phyloP scores from a whole-genome alignment of 2,329 filamentous ascomycete species.

The Penicillium sp. region DNA sequence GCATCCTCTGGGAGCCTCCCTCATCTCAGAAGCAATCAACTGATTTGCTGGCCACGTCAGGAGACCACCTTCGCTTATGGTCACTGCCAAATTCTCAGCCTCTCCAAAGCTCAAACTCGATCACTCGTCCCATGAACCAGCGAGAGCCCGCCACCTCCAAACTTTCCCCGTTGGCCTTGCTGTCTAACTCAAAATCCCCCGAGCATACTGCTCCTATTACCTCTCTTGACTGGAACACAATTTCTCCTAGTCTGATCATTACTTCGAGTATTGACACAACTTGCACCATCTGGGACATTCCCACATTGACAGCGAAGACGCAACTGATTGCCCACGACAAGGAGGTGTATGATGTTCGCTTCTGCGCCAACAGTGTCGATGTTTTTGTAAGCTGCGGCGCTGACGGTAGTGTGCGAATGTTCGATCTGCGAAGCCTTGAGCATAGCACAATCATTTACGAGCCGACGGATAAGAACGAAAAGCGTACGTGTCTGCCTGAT shows the following conservation, averaged over 20 bases:
- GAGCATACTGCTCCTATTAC: conserved; percentile 96
- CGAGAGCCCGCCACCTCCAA: conserved; percentile 60
- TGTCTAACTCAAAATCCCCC: conserved; percentile 96
- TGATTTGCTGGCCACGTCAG: conserved; percentile 86
- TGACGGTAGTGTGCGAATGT: conserved; percentile 97
- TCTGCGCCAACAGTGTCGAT: conserved; percentile 96
- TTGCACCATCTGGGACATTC: conserved; percentile 99
- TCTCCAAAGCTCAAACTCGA: conserved; percentile 56
- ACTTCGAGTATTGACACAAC: conserved; percentile 98
- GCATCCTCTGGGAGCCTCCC: conserved; percentile 90
- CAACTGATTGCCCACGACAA: conserved; percentile 98
- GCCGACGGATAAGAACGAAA: conserved; percentile 72
- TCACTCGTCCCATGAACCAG: conserved; percentile 57
- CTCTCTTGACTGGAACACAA: conserved; percentile 94
- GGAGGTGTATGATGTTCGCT: conserved; percentile 95
- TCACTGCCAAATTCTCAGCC: conserved; percentile 64
- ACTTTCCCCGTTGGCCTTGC: conserved; percentile 78
- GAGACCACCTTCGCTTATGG: conserved; percentile 88
- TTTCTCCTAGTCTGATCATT: conserved; percentile 93
- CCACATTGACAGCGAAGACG: conserved; percentile 92
- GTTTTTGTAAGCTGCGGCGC: conserved; percentile 97
- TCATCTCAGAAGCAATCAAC: conserved; percentile 92
- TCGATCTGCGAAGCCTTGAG: conserved; percentile 88
- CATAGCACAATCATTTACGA: conserved; percentile 99
- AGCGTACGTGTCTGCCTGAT: conserved; percentile 43